phyloP scores from a whole-genome alignment of 75 land plant genomes.

The Gnetum montanum region DNA sequence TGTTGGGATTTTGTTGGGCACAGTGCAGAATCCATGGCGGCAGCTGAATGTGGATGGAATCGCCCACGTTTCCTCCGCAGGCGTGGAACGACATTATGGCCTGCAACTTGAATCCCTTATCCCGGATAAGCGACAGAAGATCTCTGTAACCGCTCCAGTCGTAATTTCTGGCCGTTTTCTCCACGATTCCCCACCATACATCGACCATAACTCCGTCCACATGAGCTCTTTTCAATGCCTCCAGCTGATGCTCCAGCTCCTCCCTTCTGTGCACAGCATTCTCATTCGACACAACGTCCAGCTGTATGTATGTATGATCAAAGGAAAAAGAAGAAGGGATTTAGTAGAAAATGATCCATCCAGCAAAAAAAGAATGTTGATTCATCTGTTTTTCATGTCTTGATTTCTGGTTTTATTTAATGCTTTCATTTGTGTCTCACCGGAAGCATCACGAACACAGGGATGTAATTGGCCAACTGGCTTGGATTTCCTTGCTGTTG shows the following conservation, averaged over 20 bases:
- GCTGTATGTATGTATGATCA: constrained; percentile 16
- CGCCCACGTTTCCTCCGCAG: constrained; percentile 73
- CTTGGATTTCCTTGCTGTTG: too few relatives aligned
- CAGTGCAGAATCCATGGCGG: constrained; percentile 63
- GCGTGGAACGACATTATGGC: constrained; percentile 83
- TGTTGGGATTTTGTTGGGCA: constrained; percentile 51
- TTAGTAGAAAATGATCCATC: not conserved
- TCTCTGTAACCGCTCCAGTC: constrained; percentile 51
- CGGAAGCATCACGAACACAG: constrained; percentile 59
- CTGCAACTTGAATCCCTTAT: constrained; percentile 41
- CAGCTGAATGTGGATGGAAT: constrained; percentile 47
- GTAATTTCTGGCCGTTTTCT: constrained; percentile 41
- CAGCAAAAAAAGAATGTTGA: not conserved
- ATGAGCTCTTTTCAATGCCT: constrained; percentile 25
- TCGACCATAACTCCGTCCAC: constrained; percentile 71
- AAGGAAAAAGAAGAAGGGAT: not conserved
- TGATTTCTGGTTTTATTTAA: too few relatives aligned
- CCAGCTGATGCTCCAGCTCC: constrained; percentile 18
- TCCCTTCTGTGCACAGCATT: constrained; percentile 25
- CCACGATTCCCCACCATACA: constrained; percentile 77
- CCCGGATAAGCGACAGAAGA: constrained; percentile 34
- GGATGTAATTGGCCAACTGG: constrained; percentile 56
- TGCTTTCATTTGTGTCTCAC: too few relatives aligned
- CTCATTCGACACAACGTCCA: constrained; percentile 37
- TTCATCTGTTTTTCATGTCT: not conserved